A percentile compares a stretch with the other conserved stretches of the same genome.
Evolutionary conservation across 495 filamentous ascomycete species (phyloP).

Genomic region (Penicilliopsis zonata): DNA sequence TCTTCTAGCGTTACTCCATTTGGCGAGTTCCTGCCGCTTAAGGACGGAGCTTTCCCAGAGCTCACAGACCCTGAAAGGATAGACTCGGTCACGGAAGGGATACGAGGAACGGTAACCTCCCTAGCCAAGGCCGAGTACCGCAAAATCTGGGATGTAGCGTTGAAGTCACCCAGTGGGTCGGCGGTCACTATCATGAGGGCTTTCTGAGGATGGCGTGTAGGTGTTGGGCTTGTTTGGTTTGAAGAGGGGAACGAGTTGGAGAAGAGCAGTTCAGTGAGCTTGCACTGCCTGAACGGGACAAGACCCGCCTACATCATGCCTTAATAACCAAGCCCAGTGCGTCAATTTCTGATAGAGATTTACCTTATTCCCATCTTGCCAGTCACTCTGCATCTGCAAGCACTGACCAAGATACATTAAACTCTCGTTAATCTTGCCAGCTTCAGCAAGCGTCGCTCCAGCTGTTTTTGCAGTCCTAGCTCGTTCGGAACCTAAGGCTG

Average conservation of each 20-base stretch:
- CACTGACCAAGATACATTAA: slow-evolving; percentile 98
- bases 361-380: slow-evolving; percentile 64
- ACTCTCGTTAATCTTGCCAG: slow-evolving; percentile 94
- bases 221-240: slow-evolving; percentile 33
- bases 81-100: slow-evolving; percentile 61
- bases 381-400: slow-evolving; percentile 85
- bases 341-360: too few species aligned
- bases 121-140: slow-evolving; percentile 89
- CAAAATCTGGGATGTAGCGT: slow-evolving; percentile 90
- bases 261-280: slow-evolving; percentile 91
- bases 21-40: slow-evolving; percentile 37
- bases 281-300: slow-evolving; percentile 91
- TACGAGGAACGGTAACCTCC: slow-evolving; percentile 84
- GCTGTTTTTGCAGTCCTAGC: slow-evolving; percentile 88
- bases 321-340: too few species aligned
- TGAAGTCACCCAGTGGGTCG: slow-evolving; percentile 87
- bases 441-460: slow-evolving; percentile 83
- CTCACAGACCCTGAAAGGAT: slow-evolving; percentile 36
- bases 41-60: slow-evolving; percentile 17
- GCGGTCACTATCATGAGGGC: slow-evolving; percentile 95
- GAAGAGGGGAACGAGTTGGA: slow-evolving; percentile 82
- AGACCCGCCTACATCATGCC: slow-evolving; percentile 46
- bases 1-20: slow-evolving; percentile 46
- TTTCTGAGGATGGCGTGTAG: slow-evolving; percentile 60
- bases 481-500: slow-evolving; percentile 61